Evolutionary conservation across 805 yeast species (phyloP).

Genomic region (Lipomyces sp.): DNA sequence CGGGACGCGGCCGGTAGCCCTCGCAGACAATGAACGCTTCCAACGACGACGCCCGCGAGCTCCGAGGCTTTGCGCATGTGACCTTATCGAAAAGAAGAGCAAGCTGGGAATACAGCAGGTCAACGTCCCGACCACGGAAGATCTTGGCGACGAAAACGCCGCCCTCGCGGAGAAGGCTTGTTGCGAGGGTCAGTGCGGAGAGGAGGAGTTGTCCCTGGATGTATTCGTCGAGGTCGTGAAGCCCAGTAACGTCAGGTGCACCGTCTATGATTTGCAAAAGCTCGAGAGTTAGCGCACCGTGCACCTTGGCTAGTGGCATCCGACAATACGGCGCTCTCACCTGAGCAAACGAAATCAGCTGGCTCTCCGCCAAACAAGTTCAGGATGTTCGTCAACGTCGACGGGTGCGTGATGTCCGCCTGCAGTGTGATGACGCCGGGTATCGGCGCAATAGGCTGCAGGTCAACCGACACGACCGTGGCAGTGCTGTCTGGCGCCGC

Average conservation of each 20-base stretch:
- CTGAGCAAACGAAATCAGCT: slow-evolving; percentile 90
- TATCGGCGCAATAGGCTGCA: slow-evolving; percentile 98
- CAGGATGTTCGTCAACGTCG: slow-evolving; percentile 70
- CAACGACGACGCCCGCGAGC: slow-evolving; percentile 89
- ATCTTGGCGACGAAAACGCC: slow-evolving; percentile 96
- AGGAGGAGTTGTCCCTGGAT: slow-evolving; percentile 91
- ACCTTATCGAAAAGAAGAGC: slow-evolving; percentile 82
- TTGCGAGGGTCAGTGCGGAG: slow-evolving; percentile 87
- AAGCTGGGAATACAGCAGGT: slow-evolving; percentile 85
- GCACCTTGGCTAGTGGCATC: neutral
- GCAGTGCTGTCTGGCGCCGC: slow-evolving; percentile 40
- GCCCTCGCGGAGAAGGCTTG: slow-evolving; percentile 82
- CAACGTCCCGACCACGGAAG: slow-evolving; percentile 94
- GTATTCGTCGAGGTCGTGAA: slow-evolving; percentile 95
- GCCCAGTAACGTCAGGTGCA: slow-evolving; percentile 97
- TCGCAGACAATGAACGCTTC: slow-evolving; percentile 93
- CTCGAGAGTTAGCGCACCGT: neutral
- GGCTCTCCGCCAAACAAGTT: slow-evolving; percentile 84
- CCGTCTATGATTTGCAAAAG: slow-evolving; percentile 62
- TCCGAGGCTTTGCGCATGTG: slow-evolving; percentile 92
- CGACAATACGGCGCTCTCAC: slow-evolving; percentile 8
- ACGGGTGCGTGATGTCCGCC: slow-evolving; percentile 97
- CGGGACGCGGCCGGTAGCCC: slow-evolving; percentile 76
- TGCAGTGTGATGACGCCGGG: slow-evolving; percentile 84
- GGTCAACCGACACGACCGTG: slow-evolving; percentile 88